Base-by-base conservation (phyloP, 2,329 filamentous ascomycete species). In the Lachnellula arida region DNA sequence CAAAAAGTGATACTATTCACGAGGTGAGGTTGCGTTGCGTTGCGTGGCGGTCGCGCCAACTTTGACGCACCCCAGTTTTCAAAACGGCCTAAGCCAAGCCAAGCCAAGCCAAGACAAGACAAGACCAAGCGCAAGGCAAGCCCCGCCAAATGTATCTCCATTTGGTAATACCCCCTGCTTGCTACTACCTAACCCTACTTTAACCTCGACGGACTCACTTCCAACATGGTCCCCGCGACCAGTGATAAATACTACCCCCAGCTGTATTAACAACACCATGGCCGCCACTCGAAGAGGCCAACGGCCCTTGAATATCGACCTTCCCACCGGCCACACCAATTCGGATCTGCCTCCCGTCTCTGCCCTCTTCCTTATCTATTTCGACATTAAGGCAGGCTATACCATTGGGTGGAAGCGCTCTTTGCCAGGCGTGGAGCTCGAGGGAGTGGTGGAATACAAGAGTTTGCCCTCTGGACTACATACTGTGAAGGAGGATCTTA, bases 371-470 rank as follows among this genome's bases (percentile, higher is more conserved):
- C 80, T 96, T 60, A 93, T 96, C 73, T 85, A 89, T 69, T 96
- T 96, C 75, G 91, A 96, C 73, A 88, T 93, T 75, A 94, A 92
- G 72, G 87, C 91, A 67, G 91, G 91, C 76, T 96, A 87, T 73
- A 96, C 91, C 46, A 88, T 97, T 68, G 84, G 85, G 37, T 97
- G 94, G 94, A 91, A 95, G 72, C 85, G 83, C 63, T 83, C 87
- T 12, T 74, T 84, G 1, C 78, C 84, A 14, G 85, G 83, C 49
- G 80, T 93, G 74, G 79, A 82, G 72, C 81, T 97, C 49, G 89
- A 96, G 64, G 91, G 91, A 54, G 85, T 88, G 23, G 91, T 97
- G 67, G 94, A 99, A 74, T 99, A 91, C 81, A 97, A 97, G 74
- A 95, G 91, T 59, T 80, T 99, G 47, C 94, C 94, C 2, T 97